Base-by-base conservation (phyloP, 768 basidiomycete species). In the Kwoniella sp. region DNA sequence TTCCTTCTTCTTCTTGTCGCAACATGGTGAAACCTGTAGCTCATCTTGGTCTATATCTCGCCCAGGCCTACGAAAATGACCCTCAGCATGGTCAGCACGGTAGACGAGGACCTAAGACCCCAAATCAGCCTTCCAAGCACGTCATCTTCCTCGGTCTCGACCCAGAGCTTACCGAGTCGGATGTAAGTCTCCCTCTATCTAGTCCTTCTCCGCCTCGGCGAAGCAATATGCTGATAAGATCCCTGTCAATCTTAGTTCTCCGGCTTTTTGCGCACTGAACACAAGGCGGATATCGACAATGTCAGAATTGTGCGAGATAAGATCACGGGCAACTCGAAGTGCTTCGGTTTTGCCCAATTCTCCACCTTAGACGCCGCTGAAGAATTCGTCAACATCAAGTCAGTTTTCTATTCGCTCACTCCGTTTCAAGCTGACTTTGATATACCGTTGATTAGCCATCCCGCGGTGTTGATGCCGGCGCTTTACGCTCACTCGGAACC, bases 291-390 rank as follows among this genome's bases (percentile, higher is more conserved):
- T 23, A 58, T 83, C 54, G 81, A 83, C 30, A 72, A 74, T 26
- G 80, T 80, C 76, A 97, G 93, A 75, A 94, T 98, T 73, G 94
- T 97, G 81, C 88, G 91, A 85, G 95, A 97, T 81, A 90, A 90
- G 87, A 86, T 87, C 86, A 89, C 95, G 86, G 93, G 93, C 89
- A 89, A 86, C 23, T 94, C 94, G 61, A 95, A 95, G 82, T 90
- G 92, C 77, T 97, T 97, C 79, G 96, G 93, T 64, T 99, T 99
- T 82, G 94, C 92, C 74, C 91, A 93, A 82, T 99, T 99, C 81
- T 83, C 89, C 48, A 88, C 85, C 70, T 84, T 89, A 62, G 91
- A 91, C 73, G 91, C 91, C 63, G 94, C 96, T 22, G 87, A 89
- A 59, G 87, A 90, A 13, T 98, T 97, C 79, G 89, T 99, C 79